These are phyloP conservation scores for Corynespora cassiicola DNA, from an alignment of 2,329 filamentous ascomycete genomes.

Conservation along the genomic window DNA sequence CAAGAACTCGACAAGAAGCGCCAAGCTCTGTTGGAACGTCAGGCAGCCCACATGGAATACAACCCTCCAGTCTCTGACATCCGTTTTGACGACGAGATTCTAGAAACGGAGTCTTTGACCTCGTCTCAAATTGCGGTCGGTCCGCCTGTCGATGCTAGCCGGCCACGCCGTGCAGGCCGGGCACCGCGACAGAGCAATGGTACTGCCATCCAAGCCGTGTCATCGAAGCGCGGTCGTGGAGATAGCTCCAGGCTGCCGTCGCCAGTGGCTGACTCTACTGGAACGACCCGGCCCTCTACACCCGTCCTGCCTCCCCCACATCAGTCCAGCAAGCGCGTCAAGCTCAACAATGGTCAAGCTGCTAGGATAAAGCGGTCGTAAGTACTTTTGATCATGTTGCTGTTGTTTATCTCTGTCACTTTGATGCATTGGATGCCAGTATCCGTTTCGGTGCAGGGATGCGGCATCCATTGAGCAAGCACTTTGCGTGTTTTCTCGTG, in stretches of 20 bases:
- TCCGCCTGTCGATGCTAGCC: constrained; percentile 38
- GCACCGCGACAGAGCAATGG: constrained; percentile 22
- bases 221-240: constrained; percentile 39
- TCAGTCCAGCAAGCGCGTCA: constrained; percentile 38
- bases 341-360: constrained; percentile 42
- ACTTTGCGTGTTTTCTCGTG: constrained; percentile 40
- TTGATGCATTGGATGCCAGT: constrained; percentile 26
- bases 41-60: constrained; percentile 24
- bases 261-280: constrained; percentile 37
- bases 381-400: constrained; percentile 25
- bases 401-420: constrained; percentile 15
- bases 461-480: constrained; percentile 37
- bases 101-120: constrained; percentile 44
- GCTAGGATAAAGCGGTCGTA: constrained; percentile 48
- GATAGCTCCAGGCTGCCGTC: constrained; percentile 38
- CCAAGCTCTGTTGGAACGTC: constrained; percentile 30
- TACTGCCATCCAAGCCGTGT: constrained; percentile 7
- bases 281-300: constrained; percentile 40
- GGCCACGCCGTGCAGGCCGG: constrained; percentile 36
- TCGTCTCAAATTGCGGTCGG: constrained; percentile 44
- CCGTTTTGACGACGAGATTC: constrained; percentile 44
- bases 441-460: constrained; percentile 33
- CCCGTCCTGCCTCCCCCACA: constrained; percentile 32
- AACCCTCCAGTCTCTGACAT: constrained; percentile 37
- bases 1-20: constrained; percentile 30